phyloP scores from a whole-genome alignment of 495 filamentous ascomycete genomes.

The Aspergillus saccharolyticus region DNA sequence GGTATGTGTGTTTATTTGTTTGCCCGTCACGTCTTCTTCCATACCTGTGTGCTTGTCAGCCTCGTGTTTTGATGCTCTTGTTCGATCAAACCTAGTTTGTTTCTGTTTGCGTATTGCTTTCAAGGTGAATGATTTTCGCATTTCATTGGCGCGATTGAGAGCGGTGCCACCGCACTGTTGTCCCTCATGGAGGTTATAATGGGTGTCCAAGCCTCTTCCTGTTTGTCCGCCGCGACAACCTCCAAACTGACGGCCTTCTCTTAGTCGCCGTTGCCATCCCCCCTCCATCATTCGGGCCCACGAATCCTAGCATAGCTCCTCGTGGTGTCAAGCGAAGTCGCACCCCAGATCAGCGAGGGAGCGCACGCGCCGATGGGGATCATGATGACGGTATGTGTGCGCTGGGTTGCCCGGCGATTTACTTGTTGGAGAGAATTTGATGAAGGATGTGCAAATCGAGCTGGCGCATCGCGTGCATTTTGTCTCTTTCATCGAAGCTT shows the following conservation, averaged over 20 bases:
- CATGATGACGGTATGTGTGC: slow-evolving; percentile 79
- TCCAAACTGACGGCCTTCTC: slow-evolving; percentile 39
- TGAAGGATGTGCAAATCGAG: slow-evolving; percentile 8
- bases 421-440: slow-evolving; percentile 5
- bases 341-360: slow-evolving; percentile 74
- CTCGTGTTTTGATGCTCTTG: background rate
- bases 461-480: slow-evolving; percentile 13
- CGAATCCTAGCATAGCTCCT: slow-evolving; percentile 51
- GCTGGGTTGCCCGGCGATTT: slow-evolving; percentile 15
- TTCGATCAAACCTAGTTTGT: background rate
- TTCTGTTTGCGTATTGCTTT: background rate
- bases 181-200: slow-evolving; percentile 12
- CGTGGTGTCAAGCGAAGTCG: slow-evolving; percentile 91
- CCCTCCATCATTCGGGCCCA: slow-evolving; percentile 38
- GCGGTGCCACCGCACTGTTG: slow-evolving; percentile 5
- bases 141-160: background rate
- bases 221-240: slow-evolving; percentile 25
- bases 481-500: background rate
- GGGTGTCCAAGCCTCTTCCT: slow-evolving; percentile 12
- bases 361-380: slow-evolving; percentile 52
- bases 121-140: background rate
- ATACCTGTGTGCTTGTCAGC: background rate
- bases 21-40: background rate
- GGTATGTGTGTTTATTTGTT: slow-evolving; percentile 43
- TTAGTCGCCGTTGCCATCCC: slow-evolving; percentile 42